A percentile compares a stretch with the other conserved stretches of the same genome.
phyloP scores from a whole-genome alignment of 2,329 filamentous ascomycete species.

The Cadophora sp. region DNA sequence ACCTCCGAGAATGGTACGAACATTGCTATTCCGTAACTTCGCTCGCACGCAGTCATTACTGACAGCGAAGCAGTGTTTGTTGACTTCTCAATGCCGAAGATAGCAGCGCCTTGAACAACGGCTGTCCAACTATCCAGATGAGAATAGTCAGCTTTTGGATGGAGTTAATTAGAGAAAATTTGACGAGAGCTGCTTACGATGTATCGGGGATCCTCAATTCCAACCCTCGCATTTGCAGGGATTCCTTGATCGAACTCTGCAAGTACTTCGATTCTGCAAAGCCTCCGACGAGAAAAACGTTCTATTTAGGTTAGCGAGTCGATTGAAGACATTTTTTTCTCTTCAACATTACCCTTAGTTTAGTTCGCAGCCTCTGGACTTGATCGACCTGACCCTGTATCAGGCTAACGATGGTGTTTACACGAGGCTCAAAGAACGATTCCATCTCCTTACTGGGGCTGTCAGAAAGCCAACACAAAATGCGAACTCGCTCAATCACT shows the following conservation, averaged over 20 bases:
- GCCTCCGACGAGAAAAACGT: slow-evolving; percentile 33
- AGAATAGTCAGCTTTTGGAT: no score
- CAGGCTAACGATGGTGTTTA: slow-evolving; percentile 34
- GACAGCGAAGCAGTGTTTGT: no score
- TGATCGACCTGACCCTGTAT: slow-evolving; percentile 35
- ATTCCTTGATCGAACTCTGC: slow-evolving; percentile 12
- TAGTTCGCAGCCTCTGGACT: slow-evolving; percentile 3
- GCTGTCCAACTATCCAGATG: slow-evolving; percentile 18
- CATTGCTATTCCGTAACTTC: no score
- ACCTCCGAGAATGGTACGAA: slow-evolving; percentile 10
- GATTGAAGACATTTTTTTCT: no score
- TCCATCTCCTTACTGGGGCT: slow-evolving; percentile 14
- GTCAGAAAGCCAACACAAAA: neutral
- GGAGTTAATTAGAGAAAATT: neutral
- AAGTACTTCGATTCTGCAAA: slow-evolving; percentile 36
- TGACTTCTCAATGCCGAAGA: slow-evolving; percentile 31
- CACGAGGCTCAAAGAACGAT: slow-evolving; percentile 29
- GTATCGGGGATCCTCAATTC: slow-evolving; percentile 23
- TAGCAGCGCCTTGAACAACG: slow-evolving; percentile 34
- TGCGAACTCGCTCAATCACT: neutral
- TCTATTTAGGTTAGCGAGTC: no score
- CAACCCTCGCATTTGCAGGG: slow-evolving; percentile 10
- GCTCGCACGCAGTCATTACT: no score
- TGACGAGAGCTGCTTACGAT: slow-evolving; percentile 19
- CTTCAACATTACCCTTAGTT: neutral